Base-by-base conservation (phyloP, 2,329 filamentous ascomycete genomes). In the Apiospora kogelbergensis region DNA sequence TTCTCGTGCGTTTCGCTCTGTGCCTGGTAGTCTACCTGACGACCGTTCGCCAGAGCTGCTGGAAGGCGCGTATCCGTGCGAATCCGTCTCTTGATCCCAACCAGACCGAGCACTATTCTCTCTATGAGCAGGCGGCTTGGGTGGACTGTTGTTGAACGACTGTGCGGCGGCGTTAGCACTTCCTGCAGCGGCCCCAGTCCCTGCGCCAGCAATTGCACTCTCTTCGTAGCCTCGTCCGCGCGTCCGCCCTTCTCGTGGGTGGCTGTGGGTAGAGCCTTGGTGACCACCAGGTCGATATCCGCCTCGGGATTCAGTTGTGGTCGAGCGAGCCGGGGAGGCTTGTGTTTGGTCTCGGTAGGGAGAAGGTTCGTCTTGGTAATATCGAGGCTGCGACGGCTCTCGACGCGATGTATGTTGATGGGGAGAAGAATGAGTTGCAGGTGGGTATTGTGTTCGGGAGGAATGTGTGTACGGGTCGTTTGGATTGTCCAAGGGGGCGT, bases 1-100 rank as follows among this genome's bases (percentile, higher is more conserved):
- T 73, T 91, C 86, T 71, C 89, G 83, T 71, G 88, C 84, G 79
- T 90, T 88, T 66, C 84, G 85, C 74, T 91, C 89, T 65, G 91
- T 88, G 68, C 90, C 90, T 40, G 90, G 84, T 79, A 93, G 89
- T 68, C 90, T 91, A 73, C 90, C 91, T 26, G 85, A 84, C 20
- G 91, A 88, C 46, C 83, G 79, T 65, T 88, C 83, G 70, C 90
- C 85, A 72, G 89, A 91, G 68, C 84, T 80, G 37, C 22, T 42
- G 37, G 65, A 53, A 20, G 41, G 64, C 64, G 42, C 11, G 26
- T 46, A 22, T 11, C 37, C 22, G 57, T 41, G 5, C 1, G 40
- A 9, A 30, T 11, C 7, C 6, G 26, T n/a, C 5, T 17, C 65
- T n/a, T 37, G 65, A 24, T 15, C 11, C 65, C 65, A 37, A 30